Evolutionary conservation across 2,329 filamentous ascomycete genomes (phyloP).

Genomic region (Apiospora koreana): DNA sequence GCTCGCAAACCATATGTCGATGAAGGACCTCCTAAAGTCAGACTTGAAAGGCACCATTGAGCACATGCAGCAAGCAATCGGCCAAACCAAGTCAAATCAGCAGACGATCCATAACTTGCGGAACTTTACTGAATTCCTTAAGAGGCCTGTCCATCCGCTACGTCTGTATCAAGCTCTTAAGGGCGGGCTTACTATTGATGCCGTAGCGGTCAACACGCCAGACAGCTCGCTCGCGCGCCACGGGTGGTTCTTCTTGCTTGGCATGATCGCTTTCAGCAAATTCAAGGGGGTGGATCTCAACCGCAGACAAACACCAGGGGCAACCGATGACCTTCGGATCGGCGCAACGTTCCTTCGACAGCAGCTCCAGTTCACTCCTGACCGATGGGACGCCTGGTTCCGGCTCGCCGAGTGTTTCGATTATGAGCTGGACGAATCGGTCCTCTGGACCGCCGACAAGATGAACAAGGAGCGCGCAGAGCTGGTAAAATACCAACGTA

Average conservation of each 20-base stretch:
- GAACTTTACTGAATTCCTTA: constrained; percentile 78
- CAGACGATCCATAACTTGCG: constrained; percentile 86
- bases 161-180: constrained; percentile 78
- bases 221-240: constrained; percentile 75
- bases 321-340: constrained; percentile 81
- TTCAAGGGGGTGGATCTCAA: constrained; percentile 71
- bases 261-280: constrained; percentile 84
- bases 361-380: constrained; percentile 78
- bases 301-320: constrained; percentile 74
- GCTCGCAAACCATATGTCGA: constrained; percentile 79
- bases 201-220: constrained; percentile 65
- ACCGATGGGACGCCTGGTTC: constrained; percentile 91
- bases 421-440: constrained; percentile 82
- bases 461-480: constrained; percentile 82
- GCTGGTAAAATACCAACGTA: constrained; percentile 73
- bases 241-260: constrained; percentile 91
- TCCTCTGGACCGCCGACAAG: constrained; percentile 88
- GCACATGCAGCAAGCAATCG: constrained; percentile 86
- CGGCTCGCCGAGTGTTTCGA: constrained; percentile 85
- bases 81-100: constrained; percentile 73
- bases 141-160: constrained; percentile 79
- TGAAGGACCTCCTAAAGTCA: constrained; percentile 89
- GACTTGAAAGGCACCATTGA: constrained; percentile 90
- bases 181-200: constrained; percentile 74
- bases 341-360: constrained; percentile 78